Evolutionary conservation across 305 asterid species (phyloP), one percentile per base, ranked within the genome.

Genomic region (Fraxinus platypoda): DNA sequence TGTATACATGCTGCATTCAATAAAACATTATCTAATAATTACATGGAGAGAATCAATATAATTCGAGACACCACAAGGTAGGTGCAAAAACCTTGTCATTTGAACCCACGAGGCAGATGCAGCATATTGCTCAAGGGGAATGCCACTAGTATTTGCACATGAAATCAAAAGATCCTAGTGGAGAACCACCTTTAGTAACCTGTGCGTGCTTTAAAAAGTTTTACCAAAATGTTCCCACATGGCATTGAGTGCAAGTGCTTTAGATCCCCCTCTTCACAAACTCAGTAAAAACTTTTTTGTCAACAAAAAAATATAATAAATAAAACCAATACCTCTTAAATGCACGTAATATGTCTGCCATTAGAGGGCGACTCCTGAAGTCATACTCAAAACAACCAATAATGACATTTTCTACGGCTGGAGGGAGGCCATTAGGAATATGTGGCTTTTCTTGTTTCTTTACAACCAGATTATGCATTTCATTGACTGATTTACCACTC

Each of bases 381-480:
- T 91, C 93, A 76, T 83, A 85, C 86, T 92, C 94, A 83, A 92
- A 89, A 84, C 95, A 92, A 78, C 92, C 92, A 52, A 82, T 81
- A 28, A 92, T 80, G 70, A 90, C 86, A 83, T 86, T 84, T 78
- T 90, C 92, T 23, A 86, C 82, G 0, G 85, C 88, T 64, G 89
- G 82, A 34, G 94, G 95, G 71, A 92, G 90, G 62, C 93, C 93
- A 83, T 82, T 78, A 6, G 94, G 94, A 77, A 92, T 81, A 77
- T 66, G 90, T 70, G 95, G 95, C 81, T 89, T 92, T 86, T 90
- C 95, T 78, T 82, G 87, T 34, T 83, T 87, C 72, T 84, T 80
- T 66, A 89, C 94, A 79, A 89, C 88, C 4, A 86, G 78, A 0
- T 81, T 87, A 75, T 86, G 84, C 7, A 92, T 88, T 81, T 90